These are phyloP conservation scores for Cajanus cajan DNA, from an alignment of 306 rosid genomes.

Conservation along the genomic window DNA sequence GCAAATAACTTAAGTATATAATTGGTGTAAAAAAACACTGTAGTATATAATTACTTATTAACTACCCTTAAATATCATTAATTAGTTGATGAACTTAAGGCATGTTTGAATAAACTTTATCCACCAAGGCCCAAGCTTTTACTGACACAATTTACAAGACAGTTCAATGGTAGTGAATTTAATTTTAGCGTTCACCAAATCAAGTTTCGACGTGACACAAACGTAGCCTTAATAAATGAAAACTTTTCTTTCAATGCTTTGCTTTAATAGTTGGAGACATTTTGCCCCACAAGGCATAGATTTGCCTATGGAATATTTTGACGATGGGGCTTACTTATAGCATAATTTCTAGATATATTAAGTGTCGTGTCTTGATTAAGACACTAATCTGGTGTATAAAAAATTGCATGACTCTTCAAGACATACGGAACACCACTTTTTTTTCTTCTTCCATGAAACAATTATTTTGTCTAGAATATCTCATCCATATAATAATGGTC, in stretches of 20 bases:
- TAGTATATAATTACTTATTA: background rate
- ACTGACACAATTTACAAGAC: background rate
- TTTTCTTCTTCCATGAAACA: slow-evolving; percentile 22
- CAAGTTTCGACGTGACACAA: background rate
- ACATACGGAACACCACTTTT: slow-evolving; percentile 24
- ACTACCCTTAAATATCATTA: background rate
- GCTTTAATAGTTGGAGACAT: slow-evolving; percentile 8
- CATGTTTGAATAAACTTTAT: too few species aligned
- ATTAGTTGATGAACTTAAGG: background rate
- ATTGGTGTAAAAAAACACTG: too few species aligned
- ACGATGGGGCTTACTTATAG: background rate
- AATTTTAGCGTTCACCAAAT: background rate
- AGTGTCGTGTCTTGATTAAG: slow-evolving; percentile 22
- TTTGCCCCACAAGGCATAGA: slow-evolving; percentile 26
- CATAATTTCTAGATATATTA: slow-evolving; percentile 21
- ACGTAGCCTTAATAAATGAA: background rate
- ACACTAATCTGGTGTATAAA: slow-evolving; percentile 11
- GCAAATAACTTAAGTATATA: background rate
- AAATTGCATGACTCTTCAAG: slow-evolving; percentile 17
- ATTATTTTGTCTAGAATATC: slow-evolving; percentile 40
- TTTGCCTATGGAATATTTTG: slow-evolving; percentile 20
- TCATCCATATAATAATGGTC: slow-evolving; percentile 35
- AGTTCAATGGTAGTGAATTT: background rate
- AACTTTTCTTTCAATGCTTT: background rate
- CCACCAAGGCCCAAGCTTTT: too few species aligned